phyloP scores from a whole-genome alignment of 2,329 filamentous ascomycete species.

The Aspergillus ustus region DNA sequence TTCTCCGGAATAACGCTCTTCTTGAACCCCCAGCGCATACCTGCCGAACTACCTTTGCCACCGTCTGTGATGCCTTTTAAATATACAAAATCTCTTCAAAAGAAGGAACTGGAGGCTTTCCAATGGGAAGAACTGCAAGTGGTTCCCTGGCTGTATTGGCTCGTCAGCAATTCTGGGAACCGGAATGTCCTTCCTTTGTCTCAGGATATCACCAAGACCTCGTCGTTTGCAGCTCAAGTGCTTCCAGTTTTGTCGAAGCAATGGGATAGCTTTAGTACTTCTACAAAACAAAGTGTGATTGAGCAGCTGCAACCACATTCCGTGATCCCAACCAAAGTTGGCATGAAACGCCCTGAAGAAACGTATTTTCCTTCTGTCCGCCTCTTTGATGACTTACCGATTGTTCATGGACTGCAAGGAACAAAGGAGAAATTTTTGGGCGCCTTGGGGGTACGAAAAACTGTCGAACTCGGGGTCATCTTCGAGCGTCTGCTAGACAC shows the following conservation, averaged over 20 bases:
- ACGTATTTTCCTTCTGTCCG: conserved; percentile 94
- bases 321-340: conserved; percentile 86
- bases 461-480: conserved; percentile 90
- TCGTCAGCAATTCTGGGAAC: conserved; percentile 69
- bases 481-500: conserved; percentile 81
- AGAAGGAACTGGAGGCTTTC: conserved; percentile 73
- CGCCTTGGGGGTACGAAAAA: conserved; percentile 88
- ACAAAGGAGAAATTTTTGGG: conserved; percentile 90
- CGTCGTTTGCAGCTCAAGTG: conserved; percentile 76
- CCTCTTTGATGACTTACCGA: conserved; percentile 90
- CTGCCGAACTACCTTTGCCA: conserved; percentile 79
- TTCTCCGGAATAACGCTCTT: conserved; percentile 77
- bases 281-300: conserved; percentile 68
- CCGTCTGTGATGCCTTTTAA: conserved; percentile 80
- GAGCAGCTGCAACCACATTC: conserved; percentile 69
- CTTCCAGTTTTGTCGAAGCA: conserved; percentile 82
- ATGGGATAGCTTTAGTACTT: conserved; percentile 78
- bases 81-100: conserved; percentile 73
- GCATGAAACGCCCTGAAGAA: conserved; percentile 83
- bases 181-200: conserved; percentile 61
- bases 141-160: conserved; percentile 80
- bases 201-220: conserved; percentile 71
- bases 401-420: conserved; percentile 73
- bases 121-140: conserved; percentile 87
- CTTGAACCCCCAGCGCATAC: conserved; percentile 76